Evolutionary conservation across 768 basidiomycete species (phyloP), one percentile per base, ranked within the genome.

Genomic region (Dendrothele bispora): DNA sequence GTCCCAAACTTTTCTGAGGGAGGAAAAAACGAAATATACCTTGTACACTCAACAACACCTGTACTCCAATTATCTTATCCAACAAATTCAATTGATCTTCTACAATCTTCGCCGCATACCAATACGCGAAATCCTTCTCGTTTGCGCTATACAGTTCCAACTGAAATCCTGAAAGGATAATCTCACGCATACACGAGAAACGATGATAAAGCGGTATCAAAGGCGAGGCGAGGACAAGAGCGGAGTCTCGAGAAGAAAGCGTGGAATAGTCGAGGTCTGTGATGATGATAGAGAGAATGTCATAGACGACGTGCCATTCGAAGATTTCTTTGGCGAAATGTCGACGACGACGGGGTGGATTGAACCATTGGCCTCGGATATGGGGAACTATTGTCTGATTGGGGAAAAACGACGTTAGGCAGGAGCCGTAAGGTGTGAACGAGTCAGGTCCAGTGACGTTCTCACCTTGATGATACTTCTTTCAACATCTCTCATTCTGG

Each of bases 141-240:
- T 86, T 78, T 1, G 73, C 62, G 18, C 79, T 71, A 56, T 91
- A 89, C 6, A 93, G 62, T 37, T 88, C 85, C 18, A 91, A 63
- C 61, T 91, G 88, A 52, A 88, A 86, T 2, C 87, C 91, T 2
- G 88, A 84, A 36, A 85, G 68, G 4, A 91, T 63, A 12, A 93
- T 71, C 53, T 92, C 88, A 30, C 80, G 76, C 3, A 88, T 72
- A 8, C 75, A 65, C 4, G 76, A 24, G 49, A 15, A 39, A 32
- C 20, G 30, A 39, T 41, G 34, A 2, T 44, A 30, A 25, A 18
- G 18, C 45, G 45, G 32, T 30, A 6, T 42, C 25, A 24, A 25
- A 39, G 46, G 43, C 46, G 34, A 28, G 26, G 8, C 1, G 6
- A 53, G 26, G 26, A 35, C 21, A 53, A 25, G 42, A 46, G 49